Evolutionary conservation across 1,284 basidiomycete species (phyloP).

Genomic region (Phenoliferia sp.): DNA sequence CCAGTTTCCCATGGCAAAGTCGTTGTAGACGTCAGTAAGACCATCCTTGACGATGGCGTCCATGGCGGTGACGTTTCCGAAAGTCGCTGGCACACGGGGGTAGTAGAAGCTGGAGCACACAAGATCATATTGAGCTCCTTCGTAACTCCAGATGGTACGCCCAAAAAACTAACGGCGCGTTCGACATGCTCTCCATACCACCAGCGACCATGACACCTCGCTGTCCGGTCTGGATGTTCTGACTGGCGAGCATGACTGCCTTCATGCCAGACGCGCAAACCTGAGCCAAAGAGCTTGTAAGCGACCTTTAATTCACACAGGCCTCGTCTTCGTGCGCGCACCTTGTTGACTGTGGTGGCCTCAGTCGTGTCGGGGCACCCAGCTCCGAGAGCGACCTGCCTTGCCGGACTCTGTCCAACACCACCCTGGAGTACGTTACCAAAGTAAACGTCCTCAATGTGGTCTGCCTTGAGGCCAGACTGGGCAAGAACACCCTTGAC

Average conservation of each 20-base stretch:
- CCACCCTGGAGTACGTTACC: conserved; percentile 61
- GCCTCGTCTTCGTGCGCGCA: conserved; percentile 35
- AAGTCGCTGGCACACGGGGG: conserved; percentile 78
- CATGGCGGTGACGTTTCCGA: conserved; percentile 79
- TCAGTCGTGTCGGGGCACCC: conserved; percentile 80
- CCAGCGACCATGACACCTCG: conserved; percentile 45
- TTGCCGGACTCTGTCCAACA: conserved; percentile 46
- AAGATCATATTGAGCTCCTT: neutral
- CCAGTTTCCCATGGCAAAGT: conserved; percentile 67
- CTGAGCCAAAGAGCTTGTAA: conserved; percentile 8
- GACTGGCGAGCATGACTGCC: conserved; percentile 46
- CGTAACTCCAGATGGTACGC: neutral
- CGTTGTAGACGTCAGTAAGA: conserved; percentile 81
- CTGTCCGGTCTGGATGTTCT: conserved; percentile 46
- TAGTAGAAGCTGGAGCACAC: conserved; percentile 68
- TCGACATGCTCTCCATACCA: conserved; percentile 48
- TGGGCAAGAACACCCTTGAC: conserved; percentile 84
- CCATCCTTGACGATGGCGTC: conserved; percentile 92
- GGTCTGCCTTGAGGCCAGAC: conserved; percentile 70
- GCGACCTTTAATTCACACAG: neutral
- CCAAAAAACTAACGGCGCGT: conserved; percentile 29
- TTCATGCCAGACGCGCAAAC: conserved; percentile 49
- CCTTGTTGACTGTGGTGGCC: conserved; percentile 92
- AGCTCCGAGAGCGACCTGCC: conserved; percentile 67
- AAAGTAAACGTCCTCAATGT: conserved; percentile 92